phyloP scores from a whole-genome alignment of 257 asterid genomes.

The Solanum medicagineum region DNA sequence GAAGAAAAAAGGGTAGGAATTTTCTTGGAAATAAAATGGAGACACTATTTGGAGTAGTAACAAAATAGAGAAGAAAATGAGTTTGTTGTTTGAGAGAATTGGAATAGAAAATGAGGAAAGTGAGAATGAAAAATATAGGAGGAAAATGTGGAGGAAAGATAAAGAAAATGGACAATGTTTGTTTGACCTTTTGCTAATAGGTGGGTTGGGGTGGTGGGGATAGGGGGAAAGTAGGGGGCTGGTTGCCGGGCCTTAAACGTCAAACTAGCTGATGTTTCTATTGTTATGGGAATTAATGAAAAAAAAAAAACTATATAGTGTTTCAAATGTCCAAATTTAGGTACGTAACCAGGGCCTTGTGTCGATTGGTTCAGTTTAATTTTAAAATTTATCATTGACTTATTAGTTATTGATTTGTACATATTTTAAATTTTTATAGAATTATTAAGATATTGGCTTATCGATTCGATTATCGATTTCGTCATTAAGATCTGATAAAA shows the following conservation, averaged over 20 bases:
- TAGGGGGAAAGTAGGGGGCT: background rate
- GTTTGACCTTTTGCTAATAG: conserved; percentile 32
- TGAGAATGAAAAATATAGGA: conserved; percentile 5
- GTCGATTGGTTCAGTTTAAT: too few species aligned
- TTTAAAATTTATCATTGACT: too few species aligned
- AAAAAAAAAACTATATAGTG: background rate
- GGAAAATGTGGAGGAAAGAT: conserved; percentile 31
- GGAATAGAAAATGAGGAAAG: background rate
- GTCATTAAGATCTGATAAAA: too few species aligned
- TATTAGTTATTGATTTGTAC: too few species aligned
- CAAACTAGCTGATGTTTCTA: conserved; percentile 4
- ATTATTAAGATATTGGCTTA: too few species aligned
- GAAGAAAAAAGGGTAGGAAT: background rate
- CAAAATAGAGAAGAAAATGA: conserved; percentile 1
- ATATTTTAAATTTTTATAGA: too few species aligned
- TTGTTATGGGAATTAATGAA: background rate
- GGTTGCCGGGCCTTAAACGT: conserved; percentile 21
- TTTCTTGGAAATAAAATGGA: conserved; percentile 1
- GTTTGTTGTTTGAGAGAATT: conserved; percentile 3
- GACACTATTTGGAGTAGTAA: background rate
- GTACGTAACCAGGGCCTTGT: background rate
- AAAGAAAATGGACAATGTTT: conserved; percentile 19
- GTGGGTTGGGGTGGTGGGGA: background rate
- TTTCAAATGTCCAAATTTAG: background rate
- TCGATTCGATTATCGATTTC: too few species aligned